Base-by-base conservation (phyloP, 345 rosid species). In the Camelina hispida region DNA sequence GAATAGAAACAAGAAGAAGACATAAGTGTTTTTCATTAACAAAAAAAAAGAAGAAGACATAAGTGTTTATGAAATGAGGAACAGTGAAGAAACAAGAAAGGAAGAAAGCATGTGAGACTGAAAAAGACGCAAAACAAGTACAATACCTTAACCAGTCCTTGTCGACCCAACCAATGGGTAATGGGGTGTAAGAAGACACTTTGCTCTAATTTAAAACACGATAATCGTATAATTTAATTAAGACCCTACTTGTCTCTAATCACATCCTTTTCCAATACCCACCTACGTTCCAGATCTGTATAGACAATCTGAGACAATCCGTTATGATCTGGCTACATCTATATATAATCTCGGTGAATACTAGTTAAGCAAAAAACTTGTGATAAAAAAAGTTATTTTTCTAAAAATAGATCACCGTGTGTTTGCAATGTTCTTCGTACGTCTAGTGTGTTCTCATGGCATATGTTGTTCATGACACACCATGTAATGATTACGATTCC, bases 41-140 rank as follows among this genome's bases (percentile, higher is more conserved):
- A n/a, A 46, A 46, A 46, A 6, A 46, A 46, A 46, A 44, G 0
- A n/a, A 46, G 3, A 47, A 77, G 30, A 77, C 67, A 64, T 70
- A 70, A 71, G 73, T 78, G 77, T 66, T 40, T 53, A 55, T 64
- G 73, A 71, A 59, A 72, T 25, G 57, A 71, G 81, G 81, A 78
- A 71, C 80, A 77, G 42, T 5, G 23, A 57, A 77, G 77, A 50
- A 77, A 78, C 81, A 78, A 71, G 77, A 71, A 71, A 66, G 72
- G 42, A 59, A 66, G 17, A 58, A 72, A 66, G 68, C 81, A 78
- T 78, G 81, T 78, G 81, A 66, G 79, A 71, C 61, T 42, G 77
- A 71, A 48, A 78, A 66, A 48, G 77, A 78, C 66, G 20, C 66
- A 65, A 42, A 64, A 50, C 68, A 72, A 71, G 73, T 78, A 57